Conservation (phyloP, 352 stramenopile species). For the Salisapilia sapeloensis region DNA sequence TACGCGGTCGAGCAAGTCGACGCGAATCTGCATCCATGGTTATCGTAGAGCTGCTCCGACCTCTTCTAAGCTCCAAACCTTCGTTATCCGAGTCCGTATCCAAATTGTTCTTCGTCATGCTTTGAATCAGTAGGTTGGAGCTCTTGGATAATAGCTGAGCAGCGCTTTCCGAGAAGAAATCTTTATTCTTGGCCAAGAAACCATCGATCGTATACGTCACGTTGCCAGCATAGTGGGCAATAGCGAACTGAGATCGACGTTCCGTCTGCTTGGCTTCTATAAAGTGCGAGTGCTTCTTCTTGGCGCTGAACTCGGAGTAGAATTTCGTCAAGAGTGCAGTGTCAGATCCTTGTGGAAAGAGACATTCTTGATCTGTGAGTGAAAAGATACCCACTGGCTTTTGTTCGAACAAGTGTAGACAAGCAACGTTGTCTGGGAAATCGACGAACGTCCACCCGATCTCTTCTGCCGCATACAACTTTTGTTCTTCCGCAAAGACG, state of each 20-base stretch:
- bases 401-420: constrained; percentile 67
- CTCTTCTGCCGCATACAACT: constrained; percentile 51
- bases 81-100: not conserved
- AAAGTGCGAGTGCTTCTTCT: constrained; percentile 36
- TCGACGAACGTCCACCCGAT: constrained; percentile 63
- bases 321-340: constrained; percentile 57
- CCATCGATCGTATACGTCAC: constrained; percentile 66
- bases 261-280: constrained; percentile 19
- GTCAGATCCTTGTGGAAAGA: constrained; percentile 61
- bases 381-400: constrained; percentile 67
- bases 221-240: constrained; percentile 71
- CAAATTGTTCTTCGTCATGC: constrained; percentile 15
- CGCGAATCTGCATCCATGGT: not conserved
- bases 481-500: constrained; percentile 85
- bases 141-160: constrained; percentile 31
- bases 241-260: constrained; percentile 58
- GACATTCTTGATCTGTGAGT: constrained; percentile 65
- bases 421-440: constrained; percentile 64
- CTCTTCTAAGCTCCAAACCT: constrained; percentile 1
- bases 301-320: constrained; percentile 56
- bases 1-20: not conserved
- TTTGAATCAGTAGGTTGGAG: constrained; percentile 42
- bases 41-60: not conserved
- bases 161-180: constrained; percentile 66
- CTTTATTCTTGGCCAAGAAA: constrained; percentile 86